These are phyloP conservation scores for Fusarium drepaniforme DNA, from an alignment of 2,329 filamentous ascomycete species.

Conservation along the genomic window DNA sequence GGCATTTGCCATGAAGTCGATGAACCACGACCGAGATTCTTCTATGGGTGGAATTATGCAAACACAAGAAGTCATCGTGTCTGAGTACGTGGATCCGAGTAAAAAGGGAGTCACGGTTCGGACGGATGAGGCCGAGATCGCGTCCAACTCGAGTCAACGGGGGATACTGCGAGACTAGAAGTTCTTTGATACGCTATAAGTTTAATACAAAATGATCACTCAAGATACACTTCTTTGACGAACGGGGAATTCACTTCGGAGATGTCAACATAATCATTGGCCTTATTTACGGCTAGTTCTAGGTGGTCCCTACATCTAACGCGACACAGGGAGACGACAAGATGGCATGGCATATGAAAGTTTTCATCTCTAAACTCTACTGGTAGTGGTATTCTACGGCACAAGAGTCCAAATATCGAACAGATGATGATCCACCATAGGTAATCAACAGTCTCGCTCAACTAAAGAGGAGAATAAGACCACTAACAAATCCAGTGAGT, in stretches of 20 bases:
- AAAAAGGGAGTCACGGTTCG: background rate
- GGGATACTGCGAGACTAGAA: background rate
- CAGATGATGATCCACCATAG: background rate
- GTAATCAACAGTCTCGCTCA: background rate
- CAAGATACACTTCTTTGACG: background rate
- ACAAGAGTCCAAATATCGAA: background rate
- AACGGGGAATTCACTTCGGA: background rate
- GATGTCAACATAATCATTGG: background rate
- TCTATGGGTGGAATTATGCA: background rate
- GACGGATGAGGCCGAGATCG: background rate
- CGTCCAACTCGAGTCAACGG: background rate
- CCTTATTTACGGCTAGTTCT: too few relatives aligned
- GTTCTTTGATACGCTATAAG: background rate
- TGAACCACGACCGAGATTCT: background rate
- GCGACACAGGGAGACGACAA: background rate
- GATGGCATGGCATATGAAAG: background rate
- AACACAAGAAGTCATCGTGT: constrained; percentile 2
- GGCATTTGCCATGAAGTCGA: background rate
- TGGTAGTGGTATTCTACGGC: background rate
- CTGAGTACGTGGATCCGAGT: background rate
- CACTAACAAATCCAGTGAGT: background rate
- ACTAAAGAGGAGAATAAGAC: background rate
- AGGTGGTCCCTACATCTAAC: too few relatives aligned
- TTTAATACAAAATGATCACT: background rate
- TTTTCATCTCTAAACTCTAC: background rate